These are phyloP conservation scores for Alnus rubra DNA, from an alignment of 306 rosid species.

Conservation along the genomic window DNA sequence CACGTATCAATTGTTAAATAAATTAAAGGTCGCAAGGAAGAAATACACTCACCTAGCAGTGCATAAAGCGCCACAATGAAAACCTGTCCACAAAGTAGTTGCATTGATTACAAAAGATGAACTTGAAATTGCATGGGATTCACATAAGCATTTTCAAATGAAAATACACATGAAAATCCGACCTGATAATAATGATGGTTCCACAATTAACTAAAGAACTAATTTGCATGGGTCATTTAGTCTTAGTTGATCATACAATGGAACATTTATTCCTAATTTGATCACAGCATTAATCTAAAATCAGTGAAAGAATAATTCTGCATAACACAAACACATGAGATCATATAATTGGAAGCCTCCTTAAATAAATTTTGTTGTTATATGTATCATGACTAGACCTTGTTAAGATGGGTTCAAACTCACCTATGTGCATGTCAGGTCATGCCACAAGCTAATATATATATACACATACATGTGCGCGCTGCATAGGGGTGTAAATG, in stretches of 20 bases:
- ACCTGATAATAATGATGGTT: conserved; percentile 9
- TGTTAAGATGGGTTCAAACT: conserved; percentile 22
- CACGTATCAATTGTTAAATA: neutral
- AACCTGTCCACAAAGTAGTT: conserved; percentile 58
- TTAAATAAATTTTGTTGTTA: neutral
- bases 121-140: conserved; percentile 8
- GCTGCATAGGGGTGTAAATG: no score
- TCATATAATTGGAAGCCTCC: neutral
- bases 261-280: neutral
- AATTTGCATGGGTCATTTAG: neutral
- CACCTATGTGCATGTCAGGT: neutral
- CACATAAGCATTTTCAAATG: conserved; percentile 19
- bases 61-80: conserved; percentile 62
- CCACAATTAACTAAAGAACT: conserved; percentile 15
- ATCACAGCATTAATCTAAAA: neutral
- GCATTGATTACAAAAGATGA: conserved; percentile 28
- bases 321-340: neutral
- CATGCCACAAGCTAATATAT: conserved; percentile 14
- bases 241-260: neutral
- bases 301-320: neutral
- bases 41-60: conserved; percentile 51
- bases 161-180: conserved; percentile 11
- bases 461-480: neutral
- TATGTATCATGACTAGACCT: conserved; percentile 2
- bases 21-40: conserved; percentile 22